A percentile compares a stretch with the other conserved stretches of the same genome.
Conservation (phyloP, 2,329 filamentous ascomycete species). For the Aspergillus caelatus region DNA sequence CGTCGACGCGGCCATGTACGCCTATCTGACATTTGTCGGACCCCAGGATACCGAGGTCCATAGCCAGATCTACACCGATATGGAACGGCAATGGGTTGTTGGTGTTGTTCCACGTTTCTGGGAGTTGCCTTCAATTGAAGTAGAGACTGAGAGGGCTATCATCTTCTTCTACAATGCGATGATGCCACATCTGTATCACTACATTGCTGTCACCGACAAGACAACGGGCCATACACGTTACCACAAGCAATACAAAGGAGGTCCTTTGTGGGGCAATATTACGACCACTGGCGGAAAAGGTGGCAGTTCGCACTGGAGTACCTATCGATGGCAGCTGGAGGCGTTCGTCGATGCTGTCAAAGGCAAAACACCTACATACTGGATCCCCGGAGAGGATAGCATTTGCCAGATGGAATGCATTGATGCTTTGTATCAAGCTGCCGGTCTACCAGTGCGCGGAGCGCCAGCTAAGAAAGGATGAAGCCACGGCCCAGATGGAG, state of each 20-base stretch:
- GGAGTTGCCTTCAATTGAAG: slow-evolving; percentile 37
- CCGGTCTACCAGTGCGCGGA: background rate
- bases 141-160: slow-evolving; percentile 27
- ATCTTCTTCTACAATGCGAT: slow-evolving; percentile 37
- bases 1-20: slow-evolving; percentile 37
- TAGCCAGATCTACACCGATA: slow-evolving; percentile 35
- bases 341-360: background rate
- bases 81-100: slow-evolving; percentile 27
- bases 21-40: slow-evolving; percentile 30
- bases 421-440: background rate
- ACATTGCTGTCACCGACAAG: slow-evolving; percentile 25
- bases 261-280: slow-evolving; percentile 34
- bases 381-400: background rate
- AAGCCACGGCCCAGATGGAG: background rate
- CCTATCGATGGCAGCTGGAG: background rate
- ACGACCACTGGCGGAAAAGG: slow-evolving; percentile 21
- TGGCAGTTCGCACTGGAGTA: background rate
- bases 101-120: slow-evolving; percentile 33
- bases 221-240: slow-evolving; percentile 28
- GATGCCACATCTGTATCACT: slow-evolving; percentile 40
- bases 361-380: background rate
- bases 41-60: slow-evolving; percentile 18
- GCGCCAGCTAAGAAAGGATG: background rate
- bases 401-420: background rate
- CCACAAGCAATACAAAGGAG: slow-evolving; percentile 30